These are phyloP conservation scores for Sclerotinia subarctica DNA, from an alignment of 2,329 filamentous ascomycete genomes.

Conservation along the genomic window DNA sequence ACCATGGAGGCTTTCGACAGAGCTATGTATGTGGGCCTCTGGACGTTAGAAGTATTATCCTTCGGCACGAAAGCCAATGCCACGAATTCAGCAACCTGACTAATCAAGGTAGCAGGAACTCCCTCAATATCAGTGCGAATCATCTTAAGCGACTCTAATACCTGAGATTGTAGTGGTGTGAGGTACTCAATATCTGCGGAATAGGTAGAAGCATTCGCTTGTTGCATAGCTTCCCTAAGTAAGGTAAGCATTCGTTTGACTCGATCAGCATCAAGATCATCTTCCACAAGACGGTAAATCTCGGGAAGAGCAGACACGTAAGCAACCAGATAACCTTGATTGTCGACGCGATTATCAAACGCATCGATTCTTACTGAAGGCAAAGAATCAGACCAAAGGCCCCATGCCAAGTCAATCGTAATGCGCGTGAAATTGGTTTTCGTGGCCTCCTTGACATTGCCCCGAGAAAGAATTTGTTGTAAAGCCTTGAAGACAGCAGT, in stretches of 20 bases:
- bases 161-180: conserved; percentile 68
- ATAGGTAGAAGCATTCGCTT: conserved; percentile 65
- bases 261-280: conserved; percentile 58
- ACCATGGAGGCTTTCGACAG: conserved; percentile 80
- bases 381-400: conserved; percentile 66
- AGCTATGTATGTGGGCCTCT: conserved; percentile 79
- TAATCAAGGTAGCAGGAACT: conserved; percentile 65
- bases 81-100: conserved; percentile 66
- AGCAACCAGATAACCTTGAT: conserved; percentile 80
- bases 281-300: conserved; percentile 71
- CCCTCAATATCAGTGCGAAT: conserved; percentile 64
- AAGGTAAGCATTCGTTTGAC: conserved; percentile 68
- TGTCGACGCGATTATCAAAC: conserved; percentile 52
- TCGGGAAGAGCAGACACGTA: conserved; percentile 75
- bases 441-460: conserved; percentile 45
- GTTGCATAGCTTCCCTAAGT: conserved; percentile 66
- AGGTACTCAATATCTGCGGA: conserved; percentile 69
- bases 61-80: conserved; percentile 60
- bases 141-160: conserved; percentile 64
- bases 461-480: conserved; percentile 55
- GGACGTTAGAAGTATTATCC: conserved; percentile 38
- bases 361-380: conserved; percentile 47
- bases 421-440: conserved; percentile 35
- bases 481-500: conserved; percentile 69
- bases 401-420: conserved; percentile 63